Conservation (phyloP, 2,329 filamentous ascomycete genomes). For the Trichoderma polysporum region DNA sequence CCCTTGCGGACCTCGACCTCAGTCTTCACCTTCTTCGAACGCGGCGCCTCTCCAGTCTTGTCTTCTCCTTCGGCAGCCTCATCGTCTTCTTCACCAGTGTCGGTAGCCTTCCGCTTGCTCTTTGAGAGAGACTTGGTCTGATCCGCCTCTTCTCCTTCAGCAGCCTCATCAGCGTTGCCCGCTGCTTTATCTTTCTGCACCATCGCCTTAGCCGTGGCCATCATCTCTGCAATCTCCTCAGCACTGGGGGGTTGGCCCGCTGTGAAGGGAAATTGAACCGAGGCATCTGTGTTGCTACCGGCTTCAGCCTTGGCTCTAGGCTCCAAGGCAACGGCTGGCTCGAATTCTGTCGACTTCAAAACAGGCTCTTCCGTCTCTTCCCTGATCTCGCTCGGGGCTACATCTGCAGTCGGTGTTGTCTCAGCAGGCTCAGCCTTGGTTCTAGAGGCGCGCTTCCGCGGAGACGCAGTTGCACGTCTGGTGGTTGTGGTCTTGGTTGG, state of each 20-base stretch:
- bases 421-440: slow-evolving; percentile 43
- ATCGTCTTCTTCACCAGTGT: slow-evolving; percentile 66
- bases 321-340: slow-evolving; percentile 49
- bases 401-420: slow-evolving; percentile 29
- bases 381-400: slow-evolving; percentile 34
- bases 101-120: slow-evolving; percentile 72
- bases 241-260: slow-evolving; percentile 68
- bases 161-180: slow-evolving; percentile 37
- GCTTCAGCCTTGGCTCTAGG: slow-evolving; percentile 56
- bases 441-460: slow-evolving; percentile 54
- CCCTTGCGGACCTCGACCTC: slow-evolving; percentile 82
- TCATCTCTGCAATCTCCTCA: slow-evolving; percentile 78
- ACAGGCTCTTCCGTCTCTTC: slow-evolving; percentile 36
- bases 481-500: slow-evolving; percentile 55
- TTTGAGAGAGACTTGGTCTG: slow-evolving; percentile 43
- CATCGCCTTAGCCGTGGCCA: slow-evolving; percentile 84
- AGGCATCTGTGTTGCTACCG: slow-evolving; percentile 62
- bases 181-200: slow-evolving; percentile 63
- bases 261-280: slow-evolving; percentile 67
- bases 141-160: slow-evolving; percentile 37
- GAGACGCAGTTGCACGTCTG: slow-evolving; percentile 49
- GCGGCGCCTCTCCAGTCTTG: slow-evolving; percentile 42
- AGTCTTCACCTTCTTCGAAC: slow-evolving; percentile 76
- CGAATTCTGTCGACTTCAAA: slow-evolving; percentile 51
- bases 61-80: slow-evolving; percentile 35